phyloP scores from a whole-genome alignment of 2,329 filamentous ascomycete species.

The Fonsecaea erecta region DNA sequence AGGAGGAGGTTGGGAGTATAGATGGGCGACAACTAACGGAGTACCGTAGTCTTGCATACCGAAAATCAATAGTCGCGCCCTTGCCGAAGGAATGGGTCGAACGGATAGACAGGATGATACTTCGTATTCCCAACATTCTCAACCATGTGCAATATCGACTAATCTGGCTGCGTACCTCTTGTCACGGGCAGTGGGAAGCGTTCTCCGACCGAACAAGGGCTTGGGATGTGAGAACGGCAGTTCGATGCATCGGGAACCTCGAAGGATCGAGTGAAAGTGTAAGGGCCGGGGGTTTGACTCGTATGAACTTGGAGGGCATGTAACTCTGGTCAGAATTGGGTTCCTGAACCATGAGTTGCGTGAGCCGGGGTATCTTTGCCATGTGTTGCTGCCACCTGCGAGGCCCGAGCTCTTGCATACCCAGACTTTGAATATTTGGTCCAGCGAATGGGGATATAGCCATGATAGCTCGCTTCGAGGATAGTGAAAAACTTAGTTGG shows the following conservation, averaged over 20 bases:
- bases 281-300: not conserved
- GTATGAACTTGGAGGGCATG: not conserved
- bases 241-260: not conserved
- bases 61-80: not conserved
- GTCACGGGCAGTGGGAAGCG: constrained; percentile 12
- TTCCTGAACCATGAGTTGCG: not conserved
- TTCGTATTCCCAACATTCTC: constrained; percentile 7
- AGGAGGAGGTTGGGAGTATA: constrained; percentile 16
- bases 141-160: not conserved
- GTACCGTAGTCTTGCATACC: constrained; percentile 7
- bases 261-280: not conserved
- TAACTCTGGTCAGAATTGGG: not conserved
- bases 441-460: not conserved
- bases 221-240: not conserved
- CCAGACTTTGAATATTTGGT: not conserved
- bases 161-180: constrained; percentile 8
- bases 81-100: not conserved
- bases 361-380: not conserved
- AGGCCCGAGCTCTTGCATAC: not conserved
- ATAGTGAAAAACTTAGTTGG: not conserved
- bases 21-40: constrained; percentile 1
- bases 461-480: not conserved
- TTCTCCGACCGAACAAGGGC: not conserved
- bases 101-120: not conserved
- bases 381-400: not conserved